Base-by-base conservation (phyloP, 257 asterid species). In the Nicotiana sylvestris region DNA sequence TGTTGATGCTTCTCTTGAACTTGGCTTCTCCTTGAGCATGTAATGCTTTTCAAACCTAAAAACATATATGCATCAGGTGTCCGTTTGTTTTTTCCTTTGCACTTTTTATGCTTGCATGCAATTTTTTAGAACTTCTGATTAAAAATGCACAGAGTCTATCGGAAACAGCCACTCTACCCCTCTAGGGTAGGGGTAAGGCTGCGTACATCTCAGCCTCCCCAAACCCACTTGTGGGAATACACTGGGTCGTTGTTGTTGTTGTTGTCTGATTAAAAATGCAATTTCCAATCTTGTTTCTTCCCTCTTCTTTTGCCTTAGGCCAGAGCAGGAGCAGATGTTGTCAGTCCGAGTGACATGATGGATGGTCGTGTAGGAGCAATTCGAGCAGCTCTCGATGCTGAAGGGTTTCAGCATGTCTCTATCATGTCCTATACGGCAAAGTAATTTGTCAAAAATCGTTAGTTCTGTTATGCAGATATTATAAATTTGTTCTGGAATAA, bases 301-400 rank as follows among this genome's bases (percentile, higher is more conserved):
- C 66, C 27, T 80, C 30, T 33, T 78, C 35, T 67, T 86, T 9
- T 55, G 18, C 82, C 76, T 69, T 84, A 96, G 98, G 99, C 99
- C 66, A 87, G 92, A 90, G 98, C 99, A 82, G 98, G 99, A 72
- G 99, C 98, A n/a, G 99, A 96, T 91, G 97, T 96, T 33, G 91
- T 96, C 37, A 94, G 98, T 84, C 98, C 99, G 3, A 96, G 99
- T 90, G 99, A 96, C 86, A 96, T 94, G 99, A 96, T 96, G 99
- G 99, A 96, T 65, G 99, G 99, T 66, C 99, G 98, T 81, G 93
- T 96, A 17, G 98, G 99, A 76, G 99, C 98, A 33, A 94, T 96
- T 86, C 91, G 98, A 62, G 85, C 92, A 18, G 98, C 98, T 84
- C 98, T 96, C 67, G 99, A 96, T 85, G 93, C 95, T 62, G 97